phyloP scores from a whole-genome alignment of 2,329 filamentous ascomycete genomes.

The Microdochium trichocladiopsis region DNA sequence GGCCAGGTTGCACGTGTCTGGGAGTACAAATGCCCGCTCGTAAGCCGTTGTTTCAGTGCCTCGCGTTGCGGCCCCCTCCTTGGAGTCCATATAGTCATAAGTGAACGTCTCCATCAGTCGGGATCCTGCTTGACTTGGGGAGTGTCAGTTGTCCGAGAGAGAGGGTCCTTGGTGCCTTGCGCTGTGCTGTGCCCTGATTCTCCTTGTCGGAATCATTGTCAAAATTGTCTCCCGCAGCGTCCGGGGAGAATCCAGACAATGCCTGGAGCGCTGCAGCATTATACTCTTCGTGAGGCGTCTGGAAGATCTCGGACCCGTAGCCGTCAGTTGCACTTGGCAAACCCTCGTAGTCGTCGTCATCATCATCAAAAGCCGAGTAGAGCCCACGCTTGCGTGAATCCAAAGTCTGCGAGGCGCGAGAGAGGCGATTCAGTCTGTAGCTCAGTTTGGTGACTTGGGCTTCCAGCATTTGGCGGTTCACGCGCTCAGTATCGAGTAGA shows the following conservation, averaged over 20 bases:
- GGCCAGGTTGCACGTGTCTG: no score
- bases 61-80: background rate
- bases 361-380: constrained; percentile 34
- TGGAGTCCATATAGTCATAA: constrained; percentile 23
- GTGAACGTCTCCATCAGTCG: constrained; percentile 12
- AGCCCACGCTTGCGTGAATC: constrained; percentile 22
- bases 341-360: constrained; percentile 27
- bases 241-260: constrained; percentile 32
- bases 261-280: constrained; percentile 27
- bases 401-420: constrained; percentile 27
- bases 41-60: background rate
- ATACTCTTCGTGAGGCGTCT: constrained; percentile 42
- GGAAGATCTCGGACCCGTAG: constrained; percentile 38
- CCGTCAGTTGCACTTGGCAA: constrained; percentile 14
- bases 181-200: background rate
- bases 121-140: constrained; percentile 22
- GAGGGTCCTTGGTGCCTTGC: constrained; percentile 53
- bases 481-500: constrained; percentile 50
- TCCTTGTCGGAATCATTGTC: constrained; percentile 21
- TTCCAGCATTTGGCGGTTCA: constrained; percentile 48
- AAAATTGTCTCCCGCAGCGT: constrained; percentile 26
- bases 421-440: constrained; percentile 39
- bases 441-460: constrained; percentile 46
- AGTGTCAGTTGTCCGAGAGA: constrained; percentile 56
- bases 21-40: background rate